Conservation (phyloP, 148 eudicot genomes). For the Silene uniflora region DNA sequence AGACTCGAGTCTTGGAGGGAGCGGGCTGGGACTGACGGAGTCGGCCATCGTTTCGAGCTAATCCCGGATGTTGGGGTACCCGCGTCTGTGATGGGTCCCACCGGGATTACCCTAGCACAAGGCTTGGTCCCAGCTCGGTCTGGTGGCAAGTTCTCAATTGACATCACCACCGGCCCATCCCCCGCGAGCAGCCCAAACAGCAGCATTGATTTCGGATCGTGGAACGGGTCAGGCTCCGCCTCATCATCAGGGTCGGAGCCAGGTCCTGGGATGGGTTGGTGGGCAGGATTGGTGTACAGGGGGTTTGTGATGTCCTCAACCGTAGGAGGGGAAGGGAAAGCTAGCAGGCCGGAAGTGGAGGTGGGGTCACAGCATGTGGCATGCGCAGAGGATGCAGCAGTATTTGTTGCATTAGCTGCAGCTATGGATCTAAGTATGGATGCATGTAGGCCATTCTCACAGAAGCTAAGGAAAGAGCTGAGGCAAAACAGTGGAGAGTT, state of each 20-base stretch:
- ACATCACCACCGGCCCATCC: constrained; percentile 46
- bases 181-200: constrained; percentile 61
- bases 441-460: constrained; percentile 52
- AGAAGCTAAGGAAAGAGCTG: constrained; percentile 49
- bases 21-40: constrained; percentile 24
- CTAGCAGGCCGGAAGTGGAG: constrained; percentile 52
- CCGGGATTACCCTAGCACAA: constrained; percentile 49
- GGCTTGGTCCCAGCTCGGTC: constrained; percentile 39
- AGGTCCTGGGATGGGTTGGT: constrained; percentile 29
- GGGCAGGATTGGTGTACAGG: constrained; percentile 57
- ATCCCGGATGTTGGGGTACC: constrained; percentile 48
- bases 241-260: constrained; percentile 48
- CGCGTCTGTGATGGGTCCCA: constrained; percentile 35
- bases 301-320: constrained; percentile 97
- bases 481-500: constrained; percentile 39
- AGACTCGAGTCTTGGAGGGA: constrained; percentile 91
- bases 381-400: constrained; percentile 68
- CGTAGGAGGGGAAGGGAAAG: constrained; percentile 51
- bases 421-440: constrained; percentile 60
- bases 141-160: constrained; percentile 71
- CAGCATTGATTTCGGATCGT: constrained; percentile 73
- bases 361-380: constrained; percentile 60
- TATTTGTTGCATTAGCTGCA: constrained; percentile 59
- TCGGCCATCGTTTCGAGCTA: constrained; percentile 71
- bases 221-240: constrained; percentile 49